These are phyloP conservation scores for Aspergillus fructus DNA, from an alignment of 2,329 filamentous ascomycete species.

Conservation along the genomic window DNA sequence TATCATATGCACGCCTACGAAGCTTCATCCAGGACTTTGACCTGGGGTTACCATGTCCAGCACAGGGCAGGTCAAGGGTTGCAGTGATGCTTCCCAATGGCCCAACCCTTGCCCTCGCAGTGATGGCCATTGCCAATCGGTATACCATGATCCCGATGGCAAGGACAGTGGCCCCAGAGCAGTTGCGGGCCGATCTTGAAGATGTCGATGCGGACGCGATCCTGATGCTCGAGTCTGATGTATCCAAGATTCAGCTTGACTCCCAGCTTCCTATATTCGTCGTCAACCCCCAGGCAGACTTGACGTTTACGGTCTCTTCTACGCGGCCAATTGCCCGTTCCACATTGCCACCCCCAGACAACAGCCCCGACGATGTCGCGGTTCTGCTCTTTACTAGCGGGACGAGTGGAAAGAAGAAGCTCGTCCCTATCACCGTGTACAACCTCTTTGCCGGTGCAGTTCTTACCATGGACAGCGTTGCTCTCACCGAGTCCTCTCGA, in stretches of 20 bases:
- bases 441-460: constrained; percentile 53
- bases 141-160: constrained; percentile 56
- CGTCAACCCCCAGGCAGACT: not conserved
- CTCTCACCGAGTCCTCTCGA: constrained; percentile 20
- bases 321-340: constrained; percentile 23
- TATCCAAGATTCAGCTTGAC: not conserved
- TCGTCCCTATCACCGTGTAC: constrained; percentile 54
- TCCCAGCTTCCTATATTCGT: not conserved
- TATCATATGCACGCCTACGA: constrained; percentile 1
- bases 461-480: constrained; percentile 26
- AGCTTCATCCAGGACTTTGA: constrained; percentile 17
- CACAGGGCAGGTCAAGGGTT: constrained; percentile 43
- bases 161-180: constrained; percentile 48
- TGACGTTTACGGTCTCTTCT: not conserved
- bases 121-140: constrained; percentile 50
- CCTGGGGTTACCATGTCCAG: constrained; percentile 11
- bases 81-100: constrained; percentile 56
- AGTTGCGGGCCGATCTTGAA: constrained; percentile 52
- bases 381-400: constrained; percentile 59
- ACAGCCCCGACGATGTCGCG: constrained; percentile 48
- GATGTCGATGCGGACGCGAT: constrained; percentile 50
- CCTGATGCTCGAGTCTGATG: constrained; percentile 41
- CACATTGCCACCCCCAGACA: constrained; percentile 20
- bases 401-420: constrained; percentile 59
- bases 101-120: constrained; percentile 52